These are phyloP conservation scores for Sugiyamaella sp. DNA, from an alignment of 1,139 yeast species.

Conservation along the genomic window DNA sequence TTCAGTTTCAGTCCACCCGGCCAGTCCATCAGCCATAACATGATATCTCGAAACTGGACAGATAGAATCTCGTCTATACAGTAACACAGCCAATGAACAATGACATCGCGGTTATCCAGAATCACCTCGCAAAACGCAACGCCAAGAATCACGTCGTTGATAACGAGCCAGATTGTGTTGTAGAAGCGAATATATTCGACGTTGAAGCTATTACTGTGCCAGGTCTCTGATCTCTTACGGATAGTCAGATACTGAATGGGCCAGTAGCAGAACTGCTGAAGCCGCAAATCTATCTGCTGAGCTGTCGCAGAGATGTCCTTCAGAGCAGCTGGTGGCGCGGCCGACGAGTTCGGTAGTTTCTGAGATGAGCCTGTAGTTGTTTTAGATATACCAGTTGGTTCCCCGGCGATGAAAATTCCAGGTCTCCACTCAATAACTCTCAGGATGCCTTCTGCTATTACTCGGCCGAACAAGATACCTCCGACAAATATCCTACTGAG, in stretches of 20 bases:
- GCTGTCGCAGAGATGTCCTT: conserved; percentile 63
- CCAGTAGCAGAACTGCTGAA: conserved; percentile 75
- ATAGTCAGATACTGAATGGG: conserved; percentile 78
- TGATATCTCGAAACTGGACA: conserved; percentile 50
- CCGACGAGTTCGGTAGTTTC: background rate
- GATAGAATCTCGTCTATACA: conserved; percentile 48
- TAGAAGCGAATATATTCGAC: conserved; percentile 83
- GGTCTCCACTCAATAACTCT: conserved; percentile 45
- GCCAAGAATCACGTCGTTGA: conserved; percentile 82
- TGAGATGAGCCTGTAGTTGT: background rate
- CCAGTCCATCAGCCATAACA: conserved; percentile 79
- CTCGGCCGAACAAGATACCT: conserved; percentile 31
- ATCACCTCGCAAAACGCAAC: conserved; percentile 58
- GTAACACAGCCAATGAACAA: conserved; percentile 38
- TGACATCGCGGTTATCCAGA: conserved; percentile 47
- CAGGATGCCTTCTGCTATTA: conserved; percentile 44
- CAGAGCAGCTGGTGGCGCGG: conserved; percentile 33
- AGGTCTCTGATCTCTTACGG: conserved; percentile 41
- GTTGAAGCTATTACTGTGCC: conserved; percentile 43
- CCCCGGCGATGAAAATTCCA: no score
- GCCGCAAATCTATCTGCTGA: conserved; percentile 76
- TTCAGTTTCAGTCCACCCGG: conserved; percentile 96
- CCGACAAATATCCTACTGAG: conserved; percentile 26
- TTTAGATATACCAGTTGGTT: background rate
- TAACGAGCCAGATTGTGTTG: conserved; percentile 84